phyloP scores from a whole-genome alignment of 176 grass and related monocot genomes.

The Lolium multiflorum region DNA sequence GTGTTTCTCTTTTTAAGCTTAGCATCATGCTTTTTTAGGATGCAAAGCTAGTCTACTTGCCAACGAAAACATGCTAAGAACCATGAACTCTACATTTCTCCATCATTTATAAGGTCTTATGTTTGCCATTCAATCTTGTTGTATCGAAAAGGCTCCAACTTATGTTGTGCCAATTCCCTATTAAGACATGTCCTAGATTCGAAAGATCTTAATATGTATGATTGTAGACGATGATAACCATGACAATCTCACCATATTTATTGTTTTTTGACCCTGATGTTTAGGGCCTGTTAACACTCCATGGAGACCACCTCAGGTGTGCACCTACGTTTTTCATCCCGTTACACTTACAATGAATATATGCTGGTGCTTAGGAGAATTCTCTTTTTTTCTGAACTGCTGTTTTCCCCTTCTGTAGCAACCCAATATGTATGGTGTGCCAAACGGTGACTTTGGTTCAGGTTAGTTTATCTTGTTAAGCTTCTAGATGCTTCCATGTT shows the following conservation, averaged over 20 bases:
- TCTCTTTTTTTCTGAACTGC: constrained; percentile 21
- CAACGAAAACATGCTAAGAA: background rate
- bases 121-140: no score
- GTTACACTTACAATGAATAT: background rate
- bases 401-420: constrained; percentile 45
- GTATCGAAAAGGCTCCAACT: no score
- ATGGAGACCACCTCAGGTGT: constrained; percentile 85
- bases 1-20: background rate
- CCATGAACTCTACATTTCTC: no score
- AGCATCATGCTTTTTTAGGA: background rate
- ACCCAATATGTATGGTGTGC: constrained; percentile 52
- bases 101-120: no score
- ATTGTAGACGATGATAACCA: no score
- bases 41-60: background rate
- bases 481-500: background rate
- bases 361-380: constrained; percentile 18
- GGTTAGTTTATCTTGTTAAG: constrained; percentile 35
- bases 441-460: constrained; percentile 56
- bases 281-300: constrained; percentile 65
- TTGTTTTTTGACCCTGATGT: constrained; percentile 28
- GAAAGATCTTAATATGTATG: background rate
- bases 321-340: constrained; percentile 30
- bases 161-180: no score
- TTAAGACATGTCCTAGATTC: background rate
- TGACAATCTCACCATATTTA: constrained; percentile 38